Evolutionary conservation across 1,139 yeast genomes (phyloP).

Genomic region (Taphrina communis): DNA sequence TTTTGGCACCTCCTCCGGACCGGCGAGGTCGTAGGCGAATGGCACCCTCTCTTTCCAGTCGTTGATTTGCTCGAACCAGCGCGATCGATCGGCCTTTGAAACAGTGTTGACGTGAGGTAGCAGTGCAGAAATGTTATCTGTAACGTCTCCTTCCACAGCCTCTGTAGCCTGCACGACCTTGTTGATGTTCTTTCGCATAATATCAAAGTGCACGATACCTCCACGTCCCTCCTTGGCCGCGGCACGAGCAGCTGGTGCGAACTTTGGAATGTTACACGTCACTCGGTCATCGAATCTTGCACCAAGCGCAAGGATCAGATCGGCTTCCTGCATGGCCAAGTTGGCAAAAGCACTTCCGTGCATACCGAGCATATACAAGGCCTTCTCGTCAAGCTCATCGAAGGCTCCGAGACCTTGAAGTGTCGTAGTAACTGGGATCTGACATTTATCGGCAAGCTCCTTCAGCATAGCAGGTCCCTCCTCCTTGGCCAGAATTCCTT

Average conservation of each 20-base stretch:
- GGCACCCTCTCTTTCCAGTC: conserved; percentile 90
- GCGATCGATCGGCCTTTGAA: conserved; percentile 60
- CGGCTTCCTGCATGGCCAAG: conserved; percentile 90
- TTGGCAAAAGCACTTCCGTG: conserved; percentile 97
- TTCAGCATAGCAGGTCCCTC: conserved; percentile 81
- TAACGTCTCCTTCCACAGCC: conserved; percentile 95
- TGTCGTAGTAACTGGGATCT: conserved; percentile 94
- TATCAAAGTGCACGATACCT: conserved; percentile 95
- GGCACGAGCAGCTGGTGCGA: conserved; percentile 89
- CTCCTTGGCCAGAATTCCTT: conserved; percentile 78
- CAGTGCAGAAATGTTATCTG: conserved; percentile 72
- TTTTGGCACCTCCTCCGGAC: conserved; percentile 80
- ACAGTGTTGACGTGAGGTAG: conserved; percentile 60
- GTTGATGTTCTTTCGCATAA: conserved; percentile 93
- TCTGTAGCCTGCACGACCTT: conserved; percentile 97
- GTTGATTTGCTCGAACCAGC: conserved; percentile 75
- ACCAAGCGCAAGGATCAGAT: conserved; percentile 89
- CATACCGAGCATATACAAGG: conserved; percentile 97
- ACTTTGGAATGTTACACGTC: conserved; percentile 80
- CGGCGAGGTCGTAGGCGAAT: conserved; percentile 74
- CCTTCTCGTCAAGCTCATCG: conserved; percentile 88
- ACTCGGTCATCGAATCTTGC: conserved; percentile 99
- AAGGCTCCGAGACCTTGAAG: conserved; percentile 92
- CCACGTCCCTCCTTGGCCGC: conserved; percentile 91
- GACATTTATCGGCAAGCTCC: conserved; percentile 87